Conservation (phyloP, 331 rosid genomes). For the Phaseolus coccineus region DNA sequence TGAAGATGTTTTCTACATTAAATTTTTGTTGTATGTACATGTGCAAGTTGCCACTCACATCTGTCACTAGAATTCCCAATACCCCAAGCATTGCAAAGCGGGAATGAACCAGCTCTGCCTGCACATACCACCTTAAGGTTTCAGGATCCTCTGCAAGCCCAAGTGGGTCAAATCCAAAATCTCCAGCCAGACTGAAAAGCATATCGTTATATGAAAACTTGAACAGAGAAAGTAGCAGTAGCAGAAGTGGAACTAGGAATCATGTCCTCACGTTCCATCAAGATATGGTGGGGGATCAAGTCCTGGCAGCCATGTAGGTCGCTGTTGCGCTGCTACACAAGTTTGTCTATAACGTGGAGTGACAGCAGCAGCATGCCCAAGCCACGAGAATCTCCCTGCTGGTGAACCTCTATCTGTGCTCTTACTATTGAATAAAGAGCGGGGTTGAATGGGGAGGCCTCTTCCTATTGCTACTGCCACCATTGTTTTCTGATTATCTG, state of each 20-base stretch:
- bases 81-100: constrained; percentile 97
- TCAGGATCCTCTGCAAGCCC: constrained; percentile 93
- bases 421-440: constrained; percentile 48
- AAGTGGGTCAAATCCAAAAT: constrained; percentile 95
- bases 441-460: constrained; percentile 58
- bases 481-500: constrained; percentile 55
- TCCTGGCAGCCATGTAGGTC: constrained; percentile 97
- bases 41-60: constrained; percentile 60
- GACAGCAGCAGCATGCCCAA: constrained; percentile 44
- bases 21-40: neutral
- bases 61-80: constrained; percentile 87
- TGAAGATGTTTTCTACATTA: neutral
- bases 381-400: constrained; percentile 42
- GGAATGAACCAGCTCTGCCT: constrained; percentile 88
- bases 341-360: constrained; percentile 38
- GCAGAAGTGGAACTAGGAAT: neutral
- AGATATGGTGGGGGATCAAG: constrained; percentile 90
- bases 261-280: constrained; percentile 76
- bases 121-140: constrained; percentile 95
- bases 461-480: constrained; percentile 71
- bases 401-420: constrained; percentile 39
- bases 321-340: constrained; percentile 58
- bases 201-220: constrained; percentile 2
- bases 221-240: constrained; percentile 1
- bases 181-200: constrained; percentile 75